Base-by-base conservation (phyloP, 805 yeast species). In the Suhomyces sp. region DNA sequence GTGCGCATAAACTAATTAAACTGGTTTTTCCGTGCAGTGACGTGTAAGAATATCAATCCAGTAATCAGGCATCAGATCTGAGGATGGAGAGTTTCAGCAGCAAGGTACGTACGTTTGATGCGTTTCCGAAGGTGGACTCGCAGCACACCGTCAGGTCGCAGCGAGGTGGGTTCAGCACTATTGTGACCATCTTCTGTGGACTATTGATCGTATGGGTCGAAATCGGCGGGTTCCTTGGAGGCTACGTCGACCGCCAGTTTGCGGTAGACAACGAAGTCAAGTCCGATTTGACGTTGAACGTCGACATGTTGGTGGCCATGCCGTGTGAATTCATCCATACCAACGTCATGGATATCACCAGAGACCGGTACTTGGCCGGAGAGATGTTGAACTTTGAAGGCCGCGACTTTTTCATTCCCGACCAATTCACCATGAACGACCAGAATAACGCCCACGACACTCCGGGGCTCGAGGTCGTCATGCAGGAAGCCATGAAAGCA, bases 161-260 rank as follows among this genome's bases (percentile, higher is more conserved):
- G 25, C 77, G 94, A 55, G 97, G 97, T 33, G 92, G 94, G 4
- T 64, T 81, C 15, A 81, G 91, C 13, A 85, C 96, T 0, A 58
- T 89, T 3, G 43, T 86, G 46, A 83, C 91, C 13, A 75, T 79
- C n/a, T 57, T 86, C 22, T 76, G 80, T 52, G 79, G 87, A 15
- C 60, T 89, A 13, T 81, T 90, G 61, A 73, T 92, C 35, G 67
- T 89, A 5, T 93, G 96, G 89, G 81, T 89, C 12, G 96, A 92
- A 64, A 69, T 91, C 25, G 96, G 97, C 6, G 86, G 87, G 12
- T 89, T 79, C 64, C 74, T 92, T 51, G 96, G 94, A 50, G 97
- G 97, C 2, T 79, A 78, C 51, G 79, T 87, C 6, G 90, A 85
- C 60, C 87, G 86, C 57, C 88, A 85, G 58, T 94, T 89, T 66